phyloP scores from a whole-genome alignment of 441 rosid species.

The Gossypium trilobum region DNA sequence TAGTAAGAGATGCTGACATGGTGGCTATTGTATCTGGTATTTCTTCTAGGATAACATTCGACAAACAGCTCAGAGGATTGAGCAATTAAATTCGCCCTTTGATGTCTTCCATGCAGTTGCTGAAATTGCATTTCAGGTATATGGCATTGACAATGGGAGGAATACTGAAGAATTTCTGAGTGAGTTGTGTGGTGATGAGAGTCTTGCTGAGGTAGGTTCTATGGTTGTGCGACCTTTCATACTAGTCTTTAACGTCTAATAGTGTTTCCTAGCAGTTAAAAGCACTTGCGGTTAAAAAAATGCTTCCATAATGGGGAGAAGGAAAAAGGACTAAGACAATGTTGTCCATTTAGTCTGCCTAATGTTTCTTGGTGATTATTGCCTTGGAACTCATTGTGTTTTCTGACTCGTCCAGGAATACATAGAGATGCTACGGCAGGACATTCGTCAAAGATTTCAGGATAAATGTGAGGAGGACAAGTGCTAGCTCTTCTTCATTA shows the following conservation, averaged over 20 bases:
- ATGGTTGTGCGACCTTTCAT: not conserved
- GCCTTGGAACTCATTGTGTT: not conserved
- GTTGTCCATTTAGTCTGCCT: not conserved
- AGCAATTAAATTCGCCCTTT: constrained; percentile 37
- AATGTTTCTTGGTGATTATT: not conserved
- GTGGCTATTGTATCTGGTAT: not conserved
- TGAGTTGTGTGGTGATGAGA: constrained; percentile 45
- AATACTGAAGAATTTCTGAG: constrained; percentile 36
- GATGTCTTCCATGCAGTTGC: constrained; percentile 58
- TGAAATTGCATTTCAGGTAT: constrained; percentile 41
- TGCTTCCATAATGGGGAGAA: not conserved
- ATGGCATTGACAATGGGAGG: constrained; percentile 18
- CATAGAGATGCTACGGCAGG: constrained; percentile 44
- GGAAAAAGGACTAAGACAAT: not conserved
- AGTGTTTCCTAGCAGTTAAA: not conserved
- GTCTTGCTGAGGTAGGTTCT: constrained; percentile 47
- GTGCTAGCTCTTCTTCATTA: not conserved
- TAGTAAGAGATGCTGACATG: not conserved
- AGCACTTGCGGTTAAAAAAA: not conserved
- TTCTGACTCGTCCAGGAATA: constrained; percentile 46
- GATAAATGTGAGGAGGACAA: constrained; percentile 24
- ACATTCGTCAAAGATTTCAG: constrained; percentile 30
- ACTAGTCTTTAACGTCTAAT: not conserved
- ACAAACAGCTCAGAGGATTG: constrained; percentile 47
- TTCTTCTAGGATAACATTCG: constrained; percentile 39